Evolutionary conservation across 2,329 filamentous ascomycete species (phyloP), one percentile per base, ranked within the genome.

Genomic region (Penicillium sp.): DNA sequence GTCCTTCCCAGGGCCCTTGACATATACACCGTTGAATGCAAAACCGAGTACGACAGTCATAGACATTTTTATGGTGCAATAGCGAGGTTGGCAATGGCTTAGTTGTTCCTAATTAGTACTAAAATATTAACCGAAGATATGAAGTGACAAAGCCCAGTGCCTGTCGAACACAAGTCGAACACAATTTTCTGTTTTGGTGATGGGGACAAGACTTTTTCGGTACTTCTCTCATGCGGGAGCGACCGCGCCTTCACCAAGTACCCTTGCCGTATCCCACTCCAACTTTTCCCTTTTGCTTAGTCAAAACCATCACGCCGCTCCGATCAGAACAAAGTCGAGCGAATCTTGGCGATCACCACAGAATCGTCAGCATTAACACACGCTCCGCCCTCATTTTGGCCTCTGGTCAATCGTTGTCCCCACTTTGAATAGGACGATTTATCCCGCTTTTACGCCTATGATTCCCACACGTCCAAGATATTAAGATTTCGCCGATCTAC

Each of bases 291-390:
- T 55, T 55, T 8, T 27, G 64, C 62, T 66, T 66, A 66, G 64
- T 67, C 55, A 66, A 64, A 43, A 40, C 22, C 51, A 56, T 54
- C 44, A 54, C 34, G 49, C 18, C 18, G 18, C 18, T 18, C 18
- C 18, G 40, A 53, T 45, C 44, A 58, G 48, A 55, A 55, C 49
- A 51, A 48, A 48, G 50, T 50, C 53, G 55, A 63, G 57, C 59
- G 66, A 71, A 70, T 59, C 64, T 64, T 64, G 64, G 62, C 63
- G 67, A 71, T 58, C 61, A 65, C 60, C 57, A 65, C 62, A 62
- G 68, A 71, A 71, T 55, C 55, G 59, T 54, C 55, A 53, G 49
- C 53, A 40, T 52, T 54, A 31, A 44, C 34, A 21, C 21, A 32
- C 34, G 10, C 29, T 53, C 48, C 51, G 42, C 40, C 29, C 34